phyloP scores from a whole-genome alignment of 78 protist genomes.

The Protostelium mycophagum region DNA sequence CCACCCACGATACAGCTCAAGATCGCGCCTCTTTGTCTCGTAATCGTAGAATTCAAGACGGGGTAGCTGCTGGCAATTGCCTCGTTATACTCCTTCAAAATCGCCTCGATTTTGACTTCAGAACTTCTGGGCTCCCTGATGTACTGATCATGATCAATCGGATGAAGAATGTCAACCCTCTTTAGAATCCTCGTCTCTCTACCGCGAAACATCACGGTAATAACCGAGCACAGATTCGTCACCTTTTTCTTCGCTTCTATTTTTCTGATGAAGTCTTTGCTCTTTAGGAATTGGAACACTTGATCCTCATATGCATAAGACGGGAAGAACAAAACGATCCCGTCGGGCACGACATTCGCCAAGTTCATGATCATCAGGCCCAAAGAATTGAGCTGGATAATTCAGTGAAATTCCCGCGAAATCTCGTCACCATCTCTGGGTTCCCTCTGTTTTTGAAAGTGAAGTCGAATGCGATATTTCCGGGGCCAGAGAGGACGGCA shows the following conservation, averaged over 20 bases:
- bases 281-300: conserved; percentile 3
- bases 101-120: neutral
- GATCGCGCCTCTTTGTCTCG: conserved; percentile 42
- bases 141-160: too few species aligned
- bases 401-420: neutral
- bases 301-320: conserved; percentile 43
- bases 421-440: neutral
- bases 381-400: neutral
- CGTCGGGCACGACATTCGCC: conserved; percentile 49
- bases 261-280: neutral
- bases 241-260: conserved; percentile 8
- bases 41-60: neutral
- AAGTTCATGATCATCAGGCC: conserved; percentile 25
- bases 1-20: conserved; percentile 77
- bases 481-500: conserved; percentile 27
- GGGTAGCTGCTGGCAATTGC: neutral
- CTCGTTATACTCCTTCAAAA: neutral
- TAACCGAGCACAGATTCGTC: neutral
- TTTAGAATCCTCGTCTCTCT: too few species aligned
- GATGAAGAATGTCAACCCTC: too few species aligned
- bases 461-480: conserved; percentile 20
- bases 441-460: conserved; percentile 11
- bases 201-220: neutral
- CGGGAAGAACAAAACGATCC: conserved; percentile 72
- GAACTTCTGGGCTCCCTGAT: conserved; percentile 17